Evolutionary conservation across 768 basidiomycete species (phyloP).

Genomic region (Suillus americanus): DNA sequence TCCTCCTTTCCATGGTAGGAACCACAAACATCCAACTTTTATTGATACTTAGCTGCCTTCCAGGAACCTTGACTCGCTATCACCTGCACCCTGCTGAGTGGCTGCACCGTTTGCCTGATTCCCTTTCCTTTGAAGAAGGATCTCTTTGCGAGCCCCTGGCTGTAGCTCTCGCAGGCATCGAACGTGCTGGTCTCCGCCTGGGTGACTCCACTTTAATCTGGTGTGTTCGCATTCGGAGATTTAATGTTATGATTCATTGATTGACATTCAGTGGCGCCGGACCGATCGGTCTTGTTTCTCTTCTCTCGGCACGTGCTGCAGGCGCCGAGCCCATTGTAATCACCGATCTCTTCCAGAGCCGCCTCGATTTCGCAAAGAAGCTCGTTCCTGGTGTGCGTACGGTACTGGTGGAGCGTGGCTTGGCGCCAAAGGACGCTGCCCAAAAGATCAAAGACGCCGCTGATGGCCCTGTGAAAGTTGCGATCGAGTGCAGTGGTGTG

Average conservation of each 20-base stretch:
- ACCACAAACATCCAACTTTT: background rate
- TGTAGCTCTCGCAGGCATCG: constrained; percentile 67
- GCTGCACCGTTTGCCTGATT: constrained; percentile 64
- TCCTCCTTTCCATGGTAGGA: constrained; percentile 62
- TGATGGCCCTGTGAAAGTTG: constrained; percentile 47
- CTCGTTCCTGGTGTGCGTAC: constrained; percentile 59
- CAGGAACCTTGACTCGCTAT: constrained; percentile 65
- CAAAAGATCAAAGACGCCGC: constrained; percentile 52
- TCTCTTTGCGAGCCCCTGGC: constrained; percentile 67
- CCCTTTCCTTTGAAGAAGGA: constrained; percentile 66
- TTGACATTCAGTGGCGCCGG: constrained; percentile 53
- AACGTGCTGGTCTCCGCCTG: constrained; percentile 61
- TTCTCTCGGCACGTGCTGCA: constrained; percentile 64
- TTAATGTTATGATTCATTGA: constrained; percentile 11
- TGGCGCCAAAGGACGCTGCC: constrained; percentile 49
- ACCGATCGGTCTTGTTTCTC: constrained; percentile 62
- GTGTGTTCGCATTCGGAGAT: constrained; percentile 30
- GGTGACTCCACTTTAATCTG: constrained; percentile 65
- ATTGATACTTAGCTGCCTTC: background rate
- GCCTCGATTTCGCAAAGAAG: constrained; percentile 65
- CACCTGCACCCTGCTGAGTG: constrained; percentile 67
- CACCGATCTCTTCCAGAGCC: constrained; percentile 64
- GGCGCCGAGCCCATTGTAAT: constrained; percentile 71
- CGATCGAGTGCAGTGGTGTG: constrained; percentile 65
- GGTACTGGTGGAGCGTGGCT: constrained; percentile 50